Percentiles rank a stretch among this genome's conserved stretches.
Evolutionary conservation across 352 stramenopile genomes (phyloP).

Genomic region (Phytophthora ramorum): DNA sequence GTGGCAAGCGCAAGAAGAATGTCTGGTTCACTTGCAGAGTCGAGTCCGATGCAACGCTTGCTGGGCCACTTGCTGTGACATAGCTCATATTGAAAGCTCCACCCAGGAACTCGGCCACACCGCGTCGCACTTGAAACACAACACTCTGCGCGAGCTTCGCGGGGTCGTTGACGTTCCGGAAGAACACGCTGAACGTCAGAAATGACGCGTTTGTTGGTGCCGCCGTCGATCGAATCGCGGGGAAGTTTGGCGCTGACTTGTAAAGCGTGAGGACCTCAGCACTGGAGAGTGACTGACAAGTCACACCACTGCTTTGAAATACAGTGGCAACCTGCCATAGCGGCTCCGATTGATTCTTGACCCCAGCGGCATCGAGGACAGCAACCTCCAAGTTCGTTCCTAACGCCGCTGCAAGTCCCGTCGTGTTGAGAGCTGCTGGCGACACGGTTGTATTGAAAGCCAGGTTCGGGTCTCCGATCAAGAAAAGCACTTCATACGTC

Average conservation of each 20-base stretch:
- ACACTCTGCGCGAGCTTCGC: constrained; percentile 43
- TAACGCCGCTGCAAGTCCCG: constrained; percentile 17
- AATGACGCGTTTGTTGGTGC: constrained; percentile 26
- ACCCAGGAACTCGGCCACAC: constrained; percentile 47
- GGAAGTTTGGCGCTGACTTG: constrained; percentile 37
- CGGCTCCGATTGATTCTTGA: constrained; percentile 13
- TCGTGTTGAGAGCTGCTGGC: constrained; percentile 13
- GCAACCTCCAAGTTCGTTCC: constrained; percentile 6
- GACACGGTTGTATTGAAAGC: constrained; percentile 24
- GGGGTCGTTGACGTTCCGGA: constrained; percentile 50
- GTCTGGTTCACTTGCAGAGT: constrained; percentile 55
- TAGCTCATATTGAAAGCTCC: constrained; percentile 35
- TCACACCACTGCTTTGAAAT: constrained; percentile 27
- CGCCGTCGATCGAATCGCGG: constrained; percentile 4
- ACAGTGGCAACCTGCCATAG: constrained; percentile 25
- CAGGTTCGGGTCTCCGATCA: constrained; percentile 25
- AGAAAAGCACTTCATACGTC: constrained; percentile 40
- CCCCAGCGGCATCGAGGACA: constrained; percentile 15
- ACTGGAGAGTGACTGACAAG: constrained; percentile 19
- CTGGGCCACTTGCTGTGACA: constrained; percentile 33
- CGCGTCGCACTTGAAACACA: constrained; percentile 58
- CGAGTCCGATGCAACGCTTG: constrained; percentile 28
- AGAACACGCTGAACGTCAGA: constrained; percentile 48
- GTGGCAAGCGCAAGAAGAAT: constrained; percentile 38
- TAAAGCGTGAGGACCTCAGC: constrained; percentile 26